Conservation (phyloP, 1,284 basidiomycete genomes). For the Rhodotorula mucilaginosa region DNA sequence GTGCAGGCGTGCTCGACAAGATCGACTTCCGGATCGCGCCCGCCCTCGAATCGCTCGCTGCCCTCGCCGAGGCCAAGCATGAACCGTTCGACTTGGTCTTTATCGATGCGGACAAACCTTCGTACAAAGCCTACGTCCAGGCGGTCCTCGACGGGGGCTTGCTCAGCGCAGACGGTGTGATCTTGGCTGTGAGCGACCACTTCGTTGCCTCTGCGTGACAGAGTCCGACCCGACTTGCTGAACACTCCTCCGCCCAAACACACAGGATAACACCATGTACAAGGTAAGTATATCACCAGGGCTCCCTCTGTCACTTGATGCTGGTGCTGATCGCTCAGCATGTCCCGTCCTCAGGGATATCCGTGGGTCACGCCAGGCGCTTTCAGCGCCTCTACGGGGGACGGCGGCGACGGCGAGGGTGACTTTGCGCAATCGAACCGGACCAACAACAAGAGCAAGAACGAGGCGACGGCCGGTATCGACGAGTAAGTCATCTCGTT, state of each 20-base stretch:
- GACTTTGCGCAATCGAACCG: background rate
- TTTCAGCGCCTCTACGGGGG: background rate
- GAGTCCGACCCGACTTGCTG: background rate
- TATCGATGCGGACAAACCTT: constrained; percentile 49
- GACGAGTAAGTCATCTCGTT: constrained; percentile 1
- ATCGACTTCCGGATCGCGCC: constrained; percentile 44
- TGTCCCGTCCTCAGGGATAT: constrained; percentile 2
- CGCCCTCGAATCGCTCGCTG: constrained; percentile 42
- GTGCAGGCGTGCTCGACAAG: constrained; percentile 43
- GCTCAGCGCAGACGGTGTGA: constrained; percentile 42
- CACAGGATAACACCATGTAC: constrained; percentile 47
- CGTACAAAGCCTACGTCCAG: constrained; percentile 45
- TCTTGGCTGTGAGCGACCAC: constrained; percentile 42
- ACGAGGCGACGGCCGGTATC: constrained; percentile 11
- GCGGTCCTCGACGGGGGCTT: constrained; percentile 43
- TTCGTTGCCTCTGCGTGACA: background rate
- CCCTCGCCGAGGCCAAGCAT: constrained; percentile 34
- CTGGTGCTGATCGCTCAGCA: background rate
- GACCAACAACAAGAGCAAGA: constrained; percentile 5
- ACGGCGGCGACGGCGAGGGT: background rate
- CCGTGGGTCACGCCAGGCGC: background rate
- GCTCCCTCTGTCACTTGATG: too few relatives aligned
- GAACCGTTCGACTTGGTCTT: constrained; percentile 48
- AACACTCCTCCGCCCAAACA: background rate
- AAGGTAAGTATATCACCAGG: constrained; percentile 32